Evolutionary conservation across 139 green algal species (phyloP).

Genomic region (Coccomyxa sp.): DNA sequence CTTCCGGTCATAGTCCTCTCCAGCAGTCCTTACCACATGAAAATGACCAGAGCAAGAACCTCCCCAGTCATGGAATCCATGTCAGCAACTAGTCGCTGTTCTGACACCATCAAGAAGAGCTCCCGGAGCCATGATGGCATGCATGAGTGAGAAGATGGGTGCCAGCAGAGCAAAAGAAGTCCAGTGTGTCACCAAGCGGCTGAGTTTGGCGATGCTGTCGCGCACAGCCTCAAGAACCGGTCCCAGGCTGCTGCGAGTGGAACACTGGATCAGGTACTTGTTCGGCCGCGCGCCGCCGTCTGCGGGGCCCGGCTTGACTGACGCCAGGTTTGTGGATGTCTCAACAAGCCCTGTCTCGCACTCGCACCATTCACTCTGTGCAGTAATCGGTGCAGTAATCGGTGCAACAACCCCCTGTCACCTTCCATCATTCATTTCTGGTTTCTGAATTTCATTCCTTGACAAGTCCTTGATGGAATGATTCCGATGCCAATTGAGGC

Average conservation of each 20-base stretch:
- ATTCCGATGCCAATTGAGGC: no score
- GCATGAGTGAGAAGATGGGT: no score
- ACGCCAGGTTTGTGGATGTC: slow-evolving; percentile 72
- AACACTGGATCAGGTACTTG: slow-evolving; percentile 29
- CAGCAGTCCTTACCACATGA: no score
- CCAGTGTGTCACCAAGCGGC: background rate
- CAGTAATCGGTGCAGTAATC: background rate
- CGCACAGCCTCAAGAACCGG: slow-evolving; percentile 52
- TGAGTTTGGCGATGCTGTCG: slow-evolving; percentile 27
- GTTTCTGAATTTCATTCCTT: background rate
- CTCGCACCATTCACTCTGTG: no score
- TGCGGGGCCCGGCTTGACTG: slow-evolving; percentile 16
- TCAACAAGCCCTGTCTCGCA: slow-evolving; percentile 54
- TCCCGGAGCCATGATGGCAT: no score
- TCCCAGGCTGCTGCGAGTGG: slow-evolving; percentile 54
- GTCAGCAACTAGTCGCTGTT: no score
- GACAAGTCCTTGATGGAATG: no score
- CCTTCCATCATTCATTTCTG: background rate
- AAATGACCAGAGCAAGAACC: no score
- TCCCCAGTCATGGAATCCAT: no score
- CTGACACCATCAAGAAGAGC: no score
- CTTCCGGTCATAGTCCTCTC: no score
- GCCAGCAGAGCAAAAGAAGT: no score
- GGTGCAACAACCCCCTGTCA: background rate
- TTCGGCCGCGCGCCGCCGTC: background rate